Evolutionary conservation across 2,329 filamentous ascomycete species (phyloP).

Genomic region (Mollisia scopiformis): DNA sequence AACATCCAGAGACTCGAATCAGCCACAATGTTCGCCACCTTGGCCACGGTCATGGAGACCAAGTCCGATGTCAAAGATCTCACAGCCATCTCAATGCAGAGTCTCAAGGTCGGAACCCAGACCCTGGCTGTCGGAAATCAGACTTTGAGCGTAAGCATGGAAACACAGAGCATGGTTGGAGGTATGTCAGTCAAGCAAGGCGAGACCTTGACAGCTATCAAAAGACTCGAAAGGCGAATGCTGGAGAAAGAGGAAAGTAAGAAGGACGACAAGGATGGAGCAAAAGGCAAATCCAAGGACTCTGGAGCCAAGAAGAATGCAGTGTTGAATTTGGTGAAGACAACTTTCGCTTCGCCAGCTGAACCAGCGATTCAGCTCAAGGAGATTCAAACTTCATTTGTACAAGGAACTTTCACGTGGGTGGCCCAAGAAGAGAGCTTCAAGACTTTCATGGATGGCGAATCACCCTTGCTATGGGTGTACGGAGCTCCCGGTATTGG

Average conservation of each 20-base stretch:
- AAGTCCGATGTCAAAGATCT: conserved; percentile 7
- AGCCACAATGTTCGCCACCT: conserved; percentile 39
- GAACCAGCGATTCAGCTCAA: conserved; percentile 37
- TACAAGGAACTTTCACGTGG: conserved; percentile 39
- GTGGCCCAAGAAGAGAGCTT: conserved; percentile 34
- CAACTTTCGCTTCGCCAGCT: conserved; percentile 17
- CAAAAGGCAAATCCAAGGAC: conserved; percentile 16
- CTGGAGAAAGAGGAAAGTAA: background rate
- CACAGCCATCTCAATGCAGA: background rate
- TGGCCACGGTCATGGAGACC: conserved; percentile 31
- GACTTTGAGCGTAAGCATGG: conserved; percentile 27
- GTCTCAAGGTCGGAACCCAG: background rate
- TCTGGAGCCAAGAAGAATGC: conserved; percentile 11
- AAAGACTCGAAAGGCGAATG: conserved; percentile 2
- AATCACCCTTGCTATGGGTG: conserved; percentile 33
- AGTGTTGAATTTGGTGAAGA: conserved; percentile 27
- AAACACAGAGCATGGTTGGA: conserved; percentile 13
- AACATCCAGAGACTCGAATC: conserved; percentile 34
- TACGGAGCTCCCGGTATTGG: conserved; percentile 37
- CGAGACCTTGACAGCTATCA: conserved; percentile 31
- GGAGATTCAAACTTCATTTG: conserved; percentile 27
- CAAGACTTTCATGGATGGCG: conserved; percentile 30
- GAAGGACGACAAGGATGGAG: background rate
- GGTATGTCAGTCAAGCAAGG: background rate
- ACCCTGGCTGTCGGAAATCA: background rate